Evolutionary conservation across 164 flowering plant species (phyloP).

Genomic region (Magnolia sinica): DNA sequence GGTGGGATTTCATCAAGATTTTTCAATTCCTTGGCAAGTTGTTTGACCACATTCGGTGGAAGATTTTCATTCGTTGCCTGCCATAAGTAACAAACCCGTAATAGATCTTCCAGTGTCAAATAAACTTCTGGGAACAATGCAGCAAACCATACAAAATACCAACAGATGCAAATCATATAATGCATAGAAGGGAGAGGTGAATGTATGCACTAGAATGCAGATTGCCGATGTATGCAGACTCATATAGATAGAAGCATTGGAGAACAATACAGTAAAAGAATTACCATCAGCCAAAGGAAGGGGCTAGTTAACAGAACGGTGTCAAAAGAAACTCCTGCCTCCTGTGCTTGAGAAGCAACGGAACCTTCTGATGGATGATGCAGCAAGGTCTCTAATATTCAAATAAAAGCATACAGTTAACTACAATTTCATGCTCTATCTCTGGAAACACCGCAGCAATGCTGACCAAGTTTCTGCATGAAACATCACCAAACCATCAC

Average conservation of each 20-base stretch:
- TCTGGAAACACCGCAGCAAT: not conserved
- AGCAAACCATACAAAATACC: not conserved
- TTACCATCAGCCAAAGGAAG: not conserved
- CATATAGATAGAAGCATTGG: not conserved
- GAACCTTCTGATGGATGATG: not conserved
- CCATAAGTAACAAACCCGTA: not conserved
- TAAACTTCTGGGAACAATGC: not conserved
- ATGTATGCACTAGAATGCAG: not conserved
- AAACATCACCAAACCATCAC: not conserved
- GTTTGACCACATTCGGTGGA: conserved; percentile 93
- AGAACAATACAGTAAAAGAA: not conserved
- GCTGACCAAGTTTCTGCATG: not conserved
- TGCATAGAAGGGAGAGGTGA: not conserved
- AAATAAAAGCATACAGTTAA: not conserved
- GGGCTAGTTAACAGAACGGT: not conserved
- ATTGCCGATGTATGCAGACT: not conserved
- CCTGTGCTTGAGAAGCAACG: not conserved
- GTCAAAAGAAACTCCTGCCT: not conserved
- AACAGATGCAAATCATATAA: not conserved
- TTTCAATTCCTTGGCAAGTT: conserved; percentile 93
- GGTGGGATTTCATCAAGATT: conserved; percentile 95
- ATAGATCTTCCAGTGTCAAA: not conserved
- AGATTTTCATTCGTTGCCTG: conserved; percentile 97
- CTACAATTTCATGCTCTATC: not conserved
- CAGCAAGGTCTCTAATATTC: not conserved